Evolutionary conservation across 768 basidiomycete genomes (phyloP), one percentile per base, ranked within the genome.

Genomic region (Lactarius quietus): DNA sequence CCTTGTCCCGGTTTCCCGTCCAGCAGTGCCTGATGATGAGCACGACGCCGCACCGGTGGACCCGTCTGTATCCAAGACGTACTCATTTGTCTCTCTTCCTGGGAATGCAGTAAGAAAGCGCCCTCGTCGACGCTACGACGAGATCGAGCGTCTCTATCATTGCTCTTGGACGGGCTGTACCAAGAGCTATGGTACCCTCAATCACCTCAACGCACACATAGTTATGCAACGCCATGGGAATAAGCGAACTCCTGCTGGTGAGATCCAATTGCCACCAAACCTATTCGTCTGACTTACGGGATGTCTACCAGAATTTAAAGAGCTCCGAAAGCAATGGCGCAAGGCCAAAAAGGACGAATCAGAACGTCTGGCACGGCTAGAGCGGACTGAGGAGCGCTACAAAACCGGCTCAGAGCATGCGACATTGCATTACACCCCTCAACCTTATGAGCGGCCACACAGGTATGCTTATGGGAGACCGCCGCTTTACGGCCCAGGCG

Each of bases 151-250:
- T 31, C 77, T 96, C 59, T 98, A 98, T 74, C 84, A 84, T 62
- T 98, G 95, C 80, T 88, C 88, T 56, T 77, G 73, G 72, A 73
- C 75, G 7, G 74, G 73, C 26, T 84, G 83, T 72, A 81, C 85
- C 62, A 96, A 96, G 78, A 83, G 91, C 31, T 97, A 96, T 72
- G 95, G 95, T 35, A 97, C 95, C 5, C 81, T 98, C 57, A 98
- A 99, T 74, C 96, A 99, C 76, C 82, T 99, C 66, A 99, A 99
- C 74, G 94, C 95, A 35, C 96, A 99, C 75, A 93, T 98, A 63
- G 90, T 88, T n/a, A 97, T 97, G 92, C 96, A 98, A 76, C 92
- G 92, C 76, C 96, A 99, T 74, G 96, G 96, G 51, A 62, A 81
- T 18, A 98, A 96, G 78, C 85, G 95, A 62, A 89, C 86, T 74